Conservation (phyloP, 148 eudicot species). For the Nepenthes gracilis region DNA sequence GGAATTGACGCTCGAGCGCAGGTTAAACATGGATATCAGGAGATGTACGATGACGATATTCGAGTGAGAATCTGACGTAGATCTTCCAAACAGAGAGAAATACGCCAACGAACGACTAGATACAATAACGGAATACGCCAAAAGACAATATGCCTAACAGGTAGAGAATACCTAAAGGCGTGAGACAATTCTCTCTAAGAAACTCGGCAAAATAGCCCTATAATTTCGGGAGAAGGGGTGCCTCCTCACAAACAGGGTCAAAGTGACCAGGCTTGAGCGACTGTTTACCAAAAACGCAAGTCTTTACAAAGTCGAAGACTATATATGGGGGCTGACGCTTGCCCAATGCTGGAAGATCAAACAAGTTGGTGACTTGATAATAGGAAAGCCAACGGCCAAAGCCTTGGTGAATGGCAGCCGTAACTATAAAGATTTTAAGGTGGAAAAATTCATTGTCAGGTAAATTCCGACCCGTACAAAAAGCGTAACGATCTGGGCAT, state of each 20-base stretch:
- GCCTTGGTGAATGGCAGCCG: not conserved
- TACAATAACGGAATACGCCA: too few relatives aligned
- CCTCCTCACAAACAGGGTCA: not conserved
- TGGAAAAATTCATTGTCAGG: constrained; percentile 1
- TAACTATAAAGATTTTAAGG: constrained; percentile 1
- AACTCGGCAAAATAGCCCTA: not conserved
- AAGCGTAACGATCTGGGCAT: too few relatives aligned
- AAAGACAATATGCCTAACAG: too few relatives aligned
- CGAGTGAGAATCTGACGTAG: too few relatives aligned
- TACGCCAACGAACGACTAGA: too few relatives aligned
- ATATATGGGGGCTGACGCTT: constrained; percentile 1
- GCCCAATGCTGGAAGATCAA: constrained; percentile 3
- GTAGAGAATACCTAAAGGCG: too few relatives aligned
- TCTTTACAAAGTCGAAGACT: not conserved
- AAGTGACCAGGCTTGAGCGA: not conserved
- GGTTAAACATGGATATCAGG: too few relatives aligned
- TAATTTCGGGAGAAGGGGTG: constrained; percentile 10
- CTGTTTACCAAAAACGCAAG: constrained; percentile 2
- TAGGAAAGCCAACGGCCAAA: not conserved
- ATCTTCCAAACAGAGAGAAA: too few relatives aligned
- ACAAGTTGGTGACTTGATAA: constrained; percentile 3
- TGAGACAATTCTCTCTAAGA: too few relatives aligned
- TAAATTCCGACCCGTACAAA: not conserved
- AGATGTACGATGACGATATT: too few relatives aligned
- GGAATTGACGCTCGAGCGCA: too few relatives aligned